Evolutionary conservation across 1,139 yeast species (phyloP), one percentile per base, ranked within the genome.

Genomic region (Citeromyces hawaiiensis): DNA sequence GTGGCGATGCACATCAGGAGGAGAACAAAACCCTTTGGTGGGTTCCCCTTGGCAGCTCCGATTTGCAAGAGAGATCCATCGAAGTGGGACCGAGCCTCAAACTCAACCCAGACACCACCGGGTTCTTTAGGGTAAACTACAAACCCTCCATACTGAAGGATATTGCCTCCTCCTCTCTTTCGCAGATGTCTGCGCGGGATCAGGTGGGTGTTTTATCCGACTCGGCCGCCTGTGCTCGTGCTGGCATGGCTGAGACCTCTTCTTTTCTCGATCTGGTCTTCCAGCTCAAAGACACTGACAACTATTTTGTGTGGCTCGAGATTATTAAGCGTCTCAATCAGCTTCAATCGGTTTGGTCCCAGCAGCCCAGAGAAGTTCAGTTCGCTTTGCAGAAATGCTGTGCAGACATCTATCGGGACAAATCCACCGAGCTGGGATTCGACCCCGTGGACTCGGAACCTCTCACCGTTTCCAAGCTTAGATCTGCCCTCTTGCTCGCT

Each of bases 141-240:
- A 70, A 77, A 19, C 60, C 68, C 3, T 57, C 57, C 8, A 57
- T 80, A 15, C 61, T 77, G 48, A 54, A 59, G 7, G 57, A 63
- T 39, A 65, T 76, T 40, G 57, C 73, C 37, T 59, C 68, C 2
- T 57, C 65, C 40, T 61, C 72, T 41, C 34, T 53, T 15, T 60
- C 59, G 35, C 54, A 63, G 40, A 60, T 81, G 36, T 62, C 79
- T 3, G 56, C 72, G 6, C 69, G 69, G 40, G 88, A 82, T 53
- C 73, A 72, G 50, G 72, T 80, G 45, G 87, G 85, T 3, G 56
- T 82, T 39, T 63, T 81, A 42, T 78, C 83, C 5, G 93, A 81
- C 54, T 62, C 73, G 2, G 61, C 69, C 3, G 67, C 83, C 2
- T 67, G 76, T 35, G 76, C 86, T 2, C 63, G 69, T 41, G 71